A percentile compares a stretch with the other conserved stretches of the same genome.
These are phyloP conservation scores for Lachancea dasiensis DNA, from an alignment of 805 yeast species.

Conservation along the genomic window DNA sequence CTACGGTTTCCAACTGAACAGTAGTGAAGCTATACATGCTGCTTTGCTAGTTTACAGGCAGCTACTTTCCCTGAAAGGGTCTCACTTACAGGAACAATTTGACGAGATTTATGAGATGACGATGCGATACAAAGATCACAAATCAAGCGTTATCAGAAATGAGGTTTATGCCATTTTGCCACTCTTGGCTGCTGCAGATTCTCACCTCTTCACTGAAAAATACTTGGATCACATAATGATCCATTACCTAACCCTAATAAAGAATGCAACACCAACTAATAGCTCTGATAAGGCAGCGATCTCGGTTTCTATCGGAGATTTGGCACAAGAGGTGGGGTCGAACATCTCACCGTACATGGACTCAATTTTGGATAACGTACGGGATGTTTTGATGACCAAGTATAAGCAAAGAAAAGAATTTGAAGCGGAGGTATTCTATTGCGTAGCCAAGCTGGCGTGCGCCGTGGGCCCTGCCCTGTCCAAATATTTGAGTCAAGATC, in stretches of 20 bases:
- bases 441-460: constrained; percentile 76
- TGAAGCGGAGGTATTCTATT: constrained; percentile 81
- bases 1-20: constrained; percentile 45
- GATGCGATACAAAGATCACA: constrained; percentile 69
- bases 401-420: constrained; percentile 59
- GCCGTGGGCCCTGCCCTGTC: constrained; percentile 93
- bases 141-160: constrained; percentile 65
- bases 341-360: constrained; percentile 84
- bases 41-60: constrained; percentile 78
- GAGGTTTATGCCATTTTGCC: constrained; percentile 86
- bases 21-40: constrained; percentile 79
- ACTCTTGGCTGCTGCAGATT: constrained; percentile 69
- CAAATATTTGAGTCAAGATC: constrained; percentile 76
- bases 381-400: constrained; percentile 61
- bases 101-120: constrained; percentile 74
- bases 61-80: constrained; percentile 63
- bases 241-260: constrained; percentile 71
- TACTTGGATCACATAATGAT: constrained; percentile 75
- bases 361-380: constrained; percentile 74
- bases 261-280: constrained; percentile 37
- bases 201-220: constrained; percentile 66
- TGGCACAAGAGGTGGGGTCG: constrained; percentile 68
- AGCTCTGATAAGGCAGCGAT: constrained; percentile 63
- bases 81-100: constrained; percentile 63
- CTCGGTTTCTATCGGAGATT: constrained; percentile 75